phyloP scores from a whole-genome alignment of 768 basidiomycete genomes.

The Tremella fuciformis region DNA sequence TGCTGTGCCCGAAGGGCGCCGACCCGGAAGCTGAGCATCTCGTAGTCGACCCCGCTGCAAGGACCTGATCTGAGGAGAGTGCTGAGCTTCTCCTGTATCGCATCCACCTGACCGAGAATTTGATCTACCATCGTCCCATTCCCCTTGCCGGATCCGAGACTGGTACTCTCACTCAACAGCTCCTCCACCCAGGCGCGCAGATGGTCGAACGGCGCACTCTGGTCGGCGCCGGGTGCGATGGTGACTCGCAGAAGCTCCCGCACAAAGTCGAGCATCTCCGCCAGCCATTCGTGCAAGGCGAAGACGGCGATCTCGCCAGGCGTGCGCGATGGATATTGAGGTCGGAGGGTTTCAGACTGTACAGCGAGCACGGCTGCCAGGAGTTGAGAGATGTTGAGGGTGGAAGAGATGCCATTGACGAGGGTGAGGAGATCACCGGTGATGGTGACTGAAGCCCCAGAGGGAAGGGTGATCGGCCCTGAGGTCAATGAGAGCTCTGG shows the following conservation, averaged over 20 bases:
- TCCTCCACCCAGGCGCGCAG: constrained; percentile 31
- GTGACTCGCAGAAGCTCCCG: constrained; percentile 32
- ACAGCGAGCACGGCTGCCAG: constrained; percentile 36
- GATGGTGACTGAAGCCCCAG: constrained; percentile 27
- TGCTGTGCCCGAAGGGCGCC: constrained; percentile 35
- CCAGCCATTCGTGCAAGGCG: constrained; percentile 28
- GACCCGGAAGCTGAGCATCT: constrained; percentile 29
- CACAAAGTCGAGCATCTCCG: constrained; percentile 35
- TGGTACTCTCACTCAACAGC: constrained; percentile 19
- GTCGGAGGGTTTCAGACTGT: constrained; percentile 33
- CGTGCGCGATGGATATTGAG: constrained; percentile 32
- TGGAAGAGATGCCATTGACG: constrained; percentile 30
- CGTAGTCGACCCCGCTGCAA: constrained; percentile 24
- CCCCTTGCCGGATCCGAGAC: constrained; percentile 26
- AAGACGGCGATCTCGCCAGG: constrained; percentile 36
- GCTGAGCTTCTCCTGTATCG: constrained; percentile 20
- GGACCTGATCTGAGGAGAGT: constrained; percentile 17
- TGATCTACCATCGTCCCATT: constrained; percentile 39
- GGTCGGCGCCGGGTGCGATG: constrained; percentile 21
- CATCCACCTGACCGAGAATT: constrained; percentile 39
- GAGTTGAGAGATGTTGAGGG: constrained; percentile 33
- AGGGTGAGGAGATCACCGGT: constrained; percentile 28
- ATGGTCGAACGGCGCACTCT: constrained; percentile 24
- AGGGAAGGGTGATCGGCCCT: constrained; percentile 30
- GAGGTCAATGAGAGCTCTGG: no score